Evolutionary conservation across 2,329 filamentous ascomycete species (phyloP), one percentile per base, ranked within the genome.

Genomic region (Cryphonectria carpinicola): DNA sequence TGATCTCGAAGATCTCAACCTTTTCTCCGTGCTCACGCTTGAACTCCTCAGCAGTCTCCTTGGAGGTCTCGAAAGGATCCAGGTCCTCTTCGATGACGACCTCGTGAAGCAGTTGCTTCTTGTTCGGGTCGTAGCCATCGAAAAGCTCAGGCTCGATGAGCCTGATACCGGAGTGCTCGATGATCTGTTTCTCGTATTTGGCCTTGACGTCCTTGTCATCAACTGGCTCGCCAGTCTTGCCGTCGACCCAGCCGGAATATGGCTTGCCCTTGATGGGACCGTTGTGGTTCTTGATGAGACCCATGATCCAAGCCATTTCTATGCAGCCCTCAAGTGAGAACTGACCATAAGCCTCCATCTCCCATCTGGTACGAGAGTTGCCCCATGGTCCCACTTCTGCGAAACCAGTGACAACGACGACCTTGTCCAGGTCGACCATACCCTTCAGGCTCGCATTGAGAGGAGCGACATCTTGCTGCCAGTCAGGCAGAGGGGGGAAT

Each of bases 291-390:
- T 95, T 98, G 85, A 99, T 98, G 72, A 98, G 90, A 79, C 96
- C 96, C 95, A 98, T 99, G 82, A 99, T 94, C 96, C 96, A 99
- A 43, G 96, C 95, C 96, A 99, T 99, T 83, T 99, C 96, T 72
- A 99, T 92, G 78, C 96, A 98, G 41, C 96, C 96, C 82, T 99
- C 97, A 19, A 99, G 89, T 11, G 96, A 98, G 85, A 99, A 99
- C 79, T 97, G 89, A 79, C 96, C 96, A 75, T 95, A 91, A 1
- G 96, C 95, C 82, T 99, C 96, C 95, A 99, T 99, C 85, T 99
- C 96, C 96, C 96, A 99, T 73, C 96, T 91, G 62, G 96, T 99
- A 77, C 96, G 91, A 3, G 96, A 95, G 86, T 98, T 99, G 86
- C 96, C 96, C 97, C 96, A 99, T 10, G 96, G 96, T 64, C 96